Percentiles rank a stretch among this genome's conserved stretches.
phyloP scores from a whole-genome alignment of 305 asterid species.

The Fraxinus paxiana region DNA sequence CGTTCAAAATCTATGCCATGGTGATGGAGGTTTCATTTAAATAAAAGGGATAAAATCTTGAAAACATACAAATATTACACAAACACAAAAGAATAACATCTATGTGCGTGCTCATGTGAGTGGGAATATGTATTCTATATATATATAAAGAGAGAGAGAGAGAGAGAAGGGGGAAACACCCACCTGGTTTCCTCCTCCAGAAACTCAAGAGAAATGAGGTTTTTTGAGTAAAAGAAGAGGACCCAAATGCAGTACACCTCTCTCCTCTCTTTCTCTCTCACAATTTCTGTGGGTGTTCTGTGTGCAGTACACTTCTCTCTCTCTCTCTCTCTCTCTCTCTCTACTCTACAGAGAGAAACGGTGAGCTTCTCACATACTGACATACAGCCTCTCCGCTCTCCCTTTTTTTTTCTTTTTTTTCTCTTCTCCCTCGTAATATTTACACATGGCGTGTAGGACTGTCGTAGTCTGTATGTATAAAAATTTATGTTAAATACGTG shows the following conservation, averaged over 20 bases:
- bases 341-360: slow-evolving; percentile 55
- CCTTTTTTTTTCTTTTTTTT: neutral
- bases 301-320: slow-evolving; percentile 42
- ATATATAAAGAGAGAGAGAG: neutral
- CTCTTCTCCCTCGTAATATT: slow-evolving; percentile 5
- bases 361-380: slow-evolving; percentile 62
- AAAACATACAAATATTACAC: slow-evolving; percentile 3
- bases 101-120: neutral
- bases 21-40: neutral
- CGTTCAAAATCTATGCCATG: neutral
- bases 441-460: slow-evolving; percentile 9
- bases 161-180: slow-evolving; percentile 17
- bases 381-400: slow-evolving; percentile 17
- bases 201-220: slow-evolving; percentile 35
- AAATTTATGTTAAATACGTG: slow-evolving; percentile 7
- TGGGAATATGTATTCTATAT: neutral
- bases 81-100: neutral
- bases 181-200: slow-evolving; percentile 57
- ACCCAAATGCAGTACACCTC: slow-evolving; percentile 40
- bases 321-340: slow-evolving; percentile 39
- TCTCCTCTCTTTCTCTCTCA: slow-evolving; percentile 39
- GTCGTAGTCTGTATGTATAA: slow-evolving; percentile 4
- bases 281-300: slow-evolving; percentile 24
- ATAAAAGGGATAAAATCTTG: slow-evolving; percentile 12
- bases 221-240: slow-evolving; percentile 24